These are phyloP conservation scores for Neurospora discreta DNA, from an alignment of 495 filamentous ascomycete species.

Conservation along the genomic window DNA sequence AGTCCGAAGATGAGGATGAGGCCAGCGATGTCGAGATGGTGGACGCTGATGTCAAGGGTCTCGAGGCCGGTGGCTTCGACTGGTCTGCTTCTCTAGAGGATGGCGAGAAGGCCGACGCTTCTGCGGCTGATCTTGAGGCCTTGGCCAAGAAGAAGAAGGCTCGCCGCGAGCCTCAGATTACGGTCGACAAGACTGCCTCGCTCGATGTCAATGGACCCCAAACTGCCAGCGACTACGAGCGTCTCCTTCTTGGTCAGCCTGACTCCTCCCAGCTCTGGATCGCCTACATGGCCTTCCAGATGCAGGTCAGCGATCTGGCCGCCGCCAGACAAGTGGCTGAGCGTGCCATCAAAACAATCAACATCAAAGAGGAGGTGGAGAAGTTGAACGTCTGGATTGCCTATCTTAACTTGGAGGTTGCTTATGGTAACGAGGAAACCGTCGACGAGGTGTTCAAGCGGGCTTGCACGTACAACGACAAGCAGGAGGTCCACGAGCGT, in stretches of 20 bases:
- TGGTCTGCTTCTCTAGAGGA: slow-evolving; percentile 59
- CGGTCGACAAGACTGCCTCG: slow-evolving; percentile 79
- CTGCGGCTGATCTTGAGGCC: slow-evolving; percentile 35
- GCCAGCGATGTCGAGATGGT: slow-evolving; percentile 38
- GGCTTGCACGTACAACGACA: slow-evolving; percentile 88
- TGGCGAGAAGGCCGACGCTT: slow-evolving; percentile 27
- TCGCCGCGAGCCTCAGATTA: slow-evolving; percentile 64
- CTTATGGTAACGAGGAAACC: slow-evolving; percentile 77
- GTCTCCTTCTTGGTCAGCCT: slow-evolving; percentile 81
- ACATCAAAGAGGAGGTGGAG: slow-evolving; percentile 74
- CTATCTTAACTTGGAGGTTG: slow-evolving; percentile 84
- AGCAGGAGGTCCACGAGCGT: slow-evolving; percentile 79
- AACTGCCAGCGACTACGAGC: slow-evolving; percentile 82
- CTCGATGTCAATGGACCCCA: slow-evolving; percentile 85
- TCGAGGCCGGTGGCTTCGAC: slow-evolving; percentile 75
- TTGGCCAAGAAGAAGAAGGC: slow-evolving; percentile 64
- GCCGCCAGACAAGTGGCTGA: slow-evolving; percentile 82
- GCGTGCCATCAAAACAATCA: slow-evolving; percentile 79
- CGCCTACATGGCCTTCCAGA: slow-evolving; percentile 92
- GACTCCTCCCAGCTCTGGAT: slow-evolving; percentile 87
- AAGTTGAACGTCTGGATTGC: slow-evolving; percentile 94
- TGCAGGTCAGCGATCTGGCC: slow-evolving; percentile 75
- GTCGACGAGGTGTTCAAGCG: slow-evolving; percentile 81
- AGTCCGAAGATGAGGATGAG: slow-evolving; percentile 37
- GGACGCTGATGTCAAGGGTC: slow-evolving; percentile 38